Base-by-base conservation (phyloP, 2,329 filamentous ascomycete species). In the Aspergillus quadricinctus region DNA sequence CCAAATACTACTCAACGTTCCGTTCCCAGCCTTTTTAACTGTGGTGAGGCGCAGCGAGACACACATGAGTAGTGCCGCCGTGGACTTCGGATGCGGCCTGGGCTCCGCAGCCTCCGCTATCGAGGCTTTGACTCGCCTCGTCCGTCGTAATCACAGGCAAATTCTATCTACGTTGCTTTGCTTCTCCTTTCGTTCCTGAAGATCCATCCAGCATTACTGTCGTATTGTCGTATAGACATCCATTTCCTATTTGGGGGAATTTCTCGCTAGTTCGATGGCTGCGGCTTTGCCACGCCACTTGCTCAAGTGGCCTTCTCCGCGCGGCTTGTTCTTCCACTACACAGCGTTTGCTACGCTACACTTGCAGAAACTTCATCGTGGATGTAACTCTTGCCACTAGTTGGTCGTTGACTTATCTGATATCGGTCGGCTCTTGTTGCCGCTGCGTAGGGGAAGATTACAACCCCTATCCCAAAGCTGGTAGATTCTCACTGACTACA, bases 191-290 rank as follows among this genome's bases (percentile, higher is more conserved):
- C 6, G 50, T 52, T 52, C 50, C 50, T 52, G 50, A 46, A 40
- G 50, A 52, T 52, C 50, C 19, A 52, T 52, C 17, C 11, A 27
- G 29, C 41, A 31, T 52, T 52, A 25, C 29, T 52, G 4, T 35
- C 31, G 23, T 23, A 23, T 6, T n/a, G 21, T n/a, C 21, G 31
- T 35, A 37, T 7, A 7, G 14, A 37, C 31, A 37, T 37, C 31
- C 14, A 37, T 14, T 37, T 37, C 31, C 31, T 37, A 17, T 37
- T 37, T 17, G 31, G 31, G 31, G 2, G 5, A 37, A 37, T 37
- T 17, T 37, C 31, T 37, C 31, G 31, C 31, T 17, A 5, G 31
- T 37, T 37, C 31, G 14, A 17, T 37, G 1, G 31, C 1, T 37
- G 31, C 5, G 31, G 31, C 6, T 49, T 49, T 46, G 50, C 50